Conservation (phyloP, 441 rosid genomes). For the Syzygium malaccense region DNA sequence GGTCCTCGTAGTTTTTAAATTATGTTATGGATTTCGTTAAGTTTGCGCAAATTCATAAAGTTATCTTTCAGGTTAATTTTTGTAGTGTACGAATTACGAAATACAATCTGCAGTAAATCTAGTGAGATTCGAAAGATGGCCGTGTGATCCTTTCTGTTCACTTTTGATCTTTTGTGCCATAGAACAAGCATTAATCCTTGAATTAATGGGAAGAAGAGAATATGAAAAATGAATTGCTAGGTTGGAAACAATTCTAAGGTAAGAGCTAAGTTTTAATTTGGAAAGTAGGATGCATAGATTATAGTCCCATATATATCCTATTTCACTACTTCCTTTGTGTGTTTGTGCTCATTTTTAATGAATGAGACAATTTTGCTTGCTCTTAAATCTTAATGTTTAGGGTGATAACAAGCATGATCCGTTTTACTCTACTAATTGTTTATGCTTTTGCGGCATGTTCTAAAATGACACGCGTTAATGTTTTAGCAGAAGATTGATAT, state of each 20-base stretch:
- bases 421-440: neutral
- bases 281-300: neutral
- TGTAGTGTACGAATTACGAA: neutral
- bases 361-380: neutral
- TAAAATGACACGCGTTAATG: neutral
- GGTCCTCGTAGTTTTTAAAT: neutral
- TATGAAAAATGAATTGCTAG: neutral
- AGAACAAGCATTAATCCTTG: neutral
- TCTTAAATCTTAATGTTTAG: neutral
- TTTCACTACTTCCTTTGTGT: neutral
- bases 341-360: neutral
- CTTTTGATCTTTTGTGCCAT: neutral
- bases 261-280: neutral
- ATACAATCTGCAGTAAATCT: neutral
- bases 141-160: neutral
- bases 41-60: neutral
- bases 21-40: neutral
- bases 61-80: neutral
- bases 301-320: neutral
- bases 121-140: neutral
- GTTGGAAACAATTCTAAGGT: neutral
- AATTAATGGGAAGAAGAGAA: neutral
- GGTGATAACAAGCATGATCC: neutral
- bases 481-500: neutral
- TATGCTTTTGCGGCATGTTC: neutral